Percentiles rank a stretch among this genome's conserved stretches.
Conservation (phyloP, 1,284 basidiomycete species). For the Inonotus hispidus region DNA sequence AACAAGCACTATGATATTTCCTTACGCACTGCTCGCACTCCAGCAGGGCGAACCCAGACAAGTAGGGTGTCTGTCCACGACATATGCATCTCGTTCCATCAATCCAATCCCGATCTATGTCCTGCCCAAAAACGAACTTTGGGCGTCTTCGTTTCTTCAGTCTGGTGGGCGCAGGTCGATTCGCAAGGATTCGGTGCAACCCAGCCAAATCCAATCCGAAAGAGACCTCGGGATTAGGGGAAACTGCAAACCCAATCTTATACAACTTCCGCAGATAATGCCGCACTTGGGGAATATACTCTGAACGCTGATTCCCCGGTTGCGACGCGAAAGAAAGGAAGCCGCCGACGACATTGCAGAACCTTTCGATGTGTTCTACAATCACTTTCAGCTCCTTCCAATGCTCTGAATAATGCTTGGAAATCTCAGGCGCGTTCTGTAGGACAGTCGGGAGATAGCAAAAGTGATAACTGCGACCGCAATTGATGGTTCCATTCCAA, state of each 20-base stretch:
- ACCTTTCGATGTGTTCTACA: conserved; percentile 67
- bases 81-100: conserved; percentile 79
- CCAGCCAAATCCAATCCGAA: conserved; percentile 76
- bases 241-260: conserved; percentile 77
- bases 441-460: conserved; percentile 68
- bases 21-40: conserved; percentile 60
- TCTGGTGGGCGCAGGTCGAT: conserved; percentile 46
- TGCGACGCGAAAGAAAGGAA: conserved; percentile 68
- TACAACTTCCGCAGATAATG: conserved; percentile 84
- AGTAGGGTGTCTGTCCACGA: conserved; percentile 57
- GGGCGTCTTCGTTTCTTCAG: conserved; percentile 61
- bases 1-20: conserved; percentile 68
- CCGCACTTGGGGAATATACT: conserved; percentile 72
- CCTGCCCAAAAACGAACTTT: conserved; percentile 71
- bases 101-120: conserved; percentile 63
- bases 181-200: conserved; percentile 70
- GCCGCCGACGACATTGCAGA: conserved; percentile 67
- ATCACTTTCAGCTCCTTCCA: conserved; percentile 73
- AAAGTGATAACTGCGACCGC: conserved; percentile 76
- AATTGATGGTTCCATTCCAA: conserved; percentile 78
- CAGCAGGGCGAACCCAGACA: conserved; percentile 55
- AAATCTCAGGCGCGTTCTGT: conserved; percentile 63
- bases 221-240: conserved; percentile 68
- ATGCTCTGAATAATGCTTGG: conserved; percentile 67
- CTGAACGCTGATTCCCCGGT: conserved; percentile 58